phyloP scores from a whole-genome alignment of 805 yeast species.

The Saturnispora ahearnii region DNA sequence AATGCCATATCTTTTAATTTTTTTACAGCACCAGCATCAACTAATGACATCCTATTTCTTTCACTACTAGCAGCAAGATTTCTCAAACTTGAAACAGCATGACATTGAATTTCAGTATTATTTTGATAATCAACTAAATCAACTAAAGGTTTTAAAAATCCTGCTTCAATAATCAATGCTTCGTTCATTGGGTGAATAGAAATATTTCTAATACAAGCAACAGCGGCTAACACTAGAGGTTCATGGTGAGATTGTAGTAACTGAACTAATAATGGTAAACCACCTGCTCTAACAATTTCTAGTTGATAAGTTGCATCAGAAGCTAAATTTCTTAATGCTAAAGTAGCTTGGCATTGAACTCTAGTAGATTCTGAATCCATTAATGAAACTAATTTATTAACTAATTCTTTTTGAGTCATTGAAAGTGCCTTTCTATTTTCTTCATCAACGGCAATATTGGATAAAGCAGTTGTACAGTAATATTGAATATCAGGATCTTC shows the following conservation, averaged over 20 bases:
- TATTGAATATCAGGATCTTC: conserved; percentile 96
- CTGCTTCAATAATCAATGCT: conserved; percentile 92
- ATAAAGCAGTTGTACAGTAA: conserved; percentile 94
- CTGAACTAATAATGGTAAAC: conserved; percentile 87
- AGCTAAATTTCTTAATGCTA: conserved; percentile 91
- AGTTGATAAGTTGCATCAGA: conserved; percentile 93
- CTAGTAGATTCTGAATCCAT: conserved; percentile 93
- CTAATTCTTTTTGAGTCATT: conserved; percentile 87
- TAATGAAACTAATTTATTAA: conserved; percentile 73
- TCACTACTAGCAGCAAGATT: conserved; percentile 95
- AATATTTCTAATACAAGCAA: conserved; percentile 95
- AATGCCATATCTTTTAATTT: conserved; percentile 85
- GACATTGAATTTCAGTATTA: conserved; percentile 95
- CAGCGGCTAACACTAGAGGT: conserved; percentile 90
- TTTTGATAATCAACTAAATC: conserved; percentile 73
- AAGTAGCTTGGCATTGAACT: conserved; percentile 97
- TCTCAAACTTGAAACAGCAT: conserved; percentile 91
- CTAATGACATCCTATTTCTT: conserved; percentile 80
- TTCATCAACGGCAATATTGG: conserved; percentile 96
- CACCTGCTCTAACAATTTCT: conserved; percentile 93
- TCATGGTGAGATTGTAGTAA: conserved; percentile 82
- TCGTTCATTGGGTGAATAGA: conserved; percentile 96
- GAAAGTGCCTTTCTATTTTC: conserved; percentile 79
- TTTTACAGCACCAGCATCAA: conserved; percentile 92
- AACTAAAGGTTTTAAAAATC: conserved; percentile 87